A percentile compares a stretch with the other conserved stretches of the same genome.
Evolutionary conservation across 139 green algal genomes (phyloP).

Genomic region (Mesostigma viride): DNA sequence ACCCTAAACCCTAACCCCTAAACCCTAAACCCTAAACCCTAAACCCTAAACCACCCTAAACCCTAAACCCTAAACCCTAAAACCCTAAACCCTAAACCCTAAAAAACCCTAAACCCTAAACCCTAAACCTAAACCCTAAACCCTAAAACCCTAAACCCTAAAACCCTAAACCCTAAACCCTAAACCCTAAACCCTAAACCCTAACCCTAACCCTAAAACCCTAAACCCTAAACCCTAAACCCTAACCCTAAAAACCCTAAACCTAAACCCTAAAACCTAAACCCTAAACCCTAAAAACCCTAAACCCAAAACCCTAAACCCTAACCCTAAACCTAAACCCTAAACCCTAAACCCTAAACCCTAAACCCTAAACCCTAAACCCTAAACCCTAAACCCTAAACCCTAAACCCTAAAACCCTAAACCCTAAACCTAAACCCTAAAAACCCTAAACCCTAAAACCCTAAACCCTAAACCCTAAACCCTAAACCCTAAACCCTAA

Average conservation of each 20-base stretch:
- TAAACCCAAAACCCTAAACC: too few species aligned
- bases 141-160: too few species aligned
- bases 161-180: too few species aligned
- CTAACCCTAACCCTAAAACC: not conserved
- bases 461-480: constrained; percentile 3
- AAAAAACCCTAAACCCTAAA: constrained; percentile 4
- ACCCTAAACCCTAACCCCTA: too few species aligned
- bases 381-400: not conserved
- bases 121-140: not conserved
- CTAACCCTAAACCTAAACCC: not conserved
- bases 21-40: too few species aligned
- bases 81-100: constrained; percentile 3
- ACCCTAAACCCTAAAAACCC: too few species aligned
- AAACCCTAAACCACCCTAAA: too few species aligned
- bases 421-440: not conserved
- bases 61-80: too few species aligned
- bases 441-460: constrained; percentile 1
- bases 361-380: not conserved
- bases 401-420: too few species aligned
- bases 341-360: not conserved
- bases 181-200: not conserved
- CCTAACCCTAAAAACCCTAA: not conserved
- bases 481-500: constrained; percentile 2
- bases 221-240: constrained; percentile 3
- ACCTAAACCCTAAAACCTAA: too few species aligned